A percentile compares a stretch with the other conserved stretches of the same genome.
phyloP scores from a whole-genome alignment of 352 stramenopile genomes.

The Phytophthora quininea region DNA sequence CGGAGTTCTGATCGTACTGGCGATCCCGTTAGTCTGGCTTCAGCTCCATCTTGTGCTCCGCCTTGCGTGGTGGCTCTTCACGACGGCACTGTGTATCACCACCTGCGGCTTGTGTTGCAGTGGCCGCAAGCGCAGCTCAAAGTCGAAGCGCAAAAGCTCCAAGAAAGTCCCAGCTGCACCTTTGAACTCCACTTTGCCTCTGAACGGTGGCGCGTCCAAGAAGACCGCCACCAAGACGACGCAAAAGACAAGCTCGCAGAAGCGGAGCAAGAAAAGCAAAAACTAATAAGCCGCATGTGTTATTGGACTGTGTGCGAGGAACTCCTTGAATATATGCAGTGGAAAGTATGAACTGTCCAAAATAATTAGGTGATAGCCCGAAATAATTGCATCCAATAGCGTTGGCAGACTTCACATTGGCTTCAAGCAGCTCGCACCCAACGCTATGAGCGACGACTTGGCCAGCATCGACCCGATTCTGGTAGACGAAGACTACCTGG shows the following conservation, averaged over 20 bases:
- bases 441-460: constrained; percentile 34
- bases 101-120: constrained; percentile 70
- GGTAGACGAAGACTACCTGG: constrained; percentile 41
- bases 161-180: constrained; percentile 36
- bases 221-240: constrained; percentile 26
- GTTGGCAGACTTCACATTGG: too few species aligned
- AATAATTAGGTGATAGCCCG: too few species aligned
- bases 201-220: constrained; percentile 25
- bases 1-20: constrained; percentile 50
- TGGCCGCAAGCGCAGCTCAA: constrained; percentile 45
- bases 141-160: constrained; percentile 51
- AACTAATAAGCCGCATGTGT: constrained; percentile 13
- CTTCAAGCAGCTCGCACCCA: too few species aligned
- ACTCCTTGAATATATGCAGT: too few species aligned
- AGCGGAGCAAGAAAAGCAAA: constrained; percentile 40
- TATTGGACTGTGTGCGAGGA: too few species aligned
- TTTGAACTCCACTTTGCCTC: constrained; percentile 22
- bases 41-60: constrained; percentile 55
- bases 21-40: constrained; percentile 54
- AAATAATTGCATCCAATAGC: too few species aligned
- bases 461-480: constrained; percentile 26
- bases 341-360: too few species aligned
- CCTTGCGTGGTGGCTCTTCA: constrained; percentile 62
- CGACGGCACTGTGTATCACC: constrained; percentile 52
- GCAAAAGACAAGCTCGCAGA: constrained; percentile 21